Evolutionary conservation across 2,329 filamentous ascomycete genomes (phyloP), one percentile per base, ranked within the genome.

Genomic region (Aspergillus sp.): DNA sequence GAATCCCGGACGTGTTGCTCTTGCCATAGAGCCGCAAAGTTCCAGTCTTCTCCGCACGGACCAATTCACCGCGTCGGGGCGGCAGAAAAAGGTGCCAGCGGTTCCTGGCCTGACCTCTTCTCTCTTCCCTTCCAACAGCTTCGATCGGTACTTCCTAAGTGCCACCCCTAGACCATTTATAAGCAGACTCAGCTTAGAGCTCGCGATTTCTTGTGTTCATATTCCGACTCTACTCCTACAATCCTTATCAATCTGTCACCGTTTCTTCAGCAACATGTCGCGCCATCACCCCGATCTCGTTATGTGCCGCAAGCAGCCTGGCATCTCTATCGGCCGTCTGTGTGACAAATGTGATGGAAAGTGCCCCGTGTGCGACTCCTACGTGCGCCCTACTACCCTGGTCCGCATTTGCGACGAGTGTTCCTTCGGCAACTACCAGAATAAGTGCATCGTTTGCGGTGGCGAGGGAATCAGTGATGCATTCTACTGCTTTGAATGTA

Each of bases 331-430:
- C 84, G 95, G 95, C 74, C 93, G 95, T 57, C 90, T 99, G 73
- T 99, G 95, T 84, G 95, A 99, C 82, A 99, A 99, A 81, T 99
- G 95, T 83, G 95, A 99, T 80, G 95, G 95, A 77, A 99, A 99
- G 82, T 99, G 95, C 72, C 95, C 95, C 65, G 93, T 99, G 61
- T 99, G 95, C 86, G 95, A 99, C 76, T 96, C 91, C 61, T 99
- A 99, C 84, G 95, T 99, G 63, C 93, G 95, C 15, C 95, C 95
- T 12, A 99, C 95, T 27, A 98, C 95, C 8, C 88, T 98, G 57
- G 95, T 96, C 60, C 91, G 93, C 71, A 98, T 99, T 80, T 99
- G 95, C 82, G 95, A 99, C 81, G 95, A 99, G 80, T 99, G 95
- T 83, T 93, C 90, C 74, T 99, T 99, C 76, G 95, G 95, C 73